phyloP scores from a whole-genome alignment of 2,329 filamentous ascomycete species.

The Exophiala spinifera region DNA sequence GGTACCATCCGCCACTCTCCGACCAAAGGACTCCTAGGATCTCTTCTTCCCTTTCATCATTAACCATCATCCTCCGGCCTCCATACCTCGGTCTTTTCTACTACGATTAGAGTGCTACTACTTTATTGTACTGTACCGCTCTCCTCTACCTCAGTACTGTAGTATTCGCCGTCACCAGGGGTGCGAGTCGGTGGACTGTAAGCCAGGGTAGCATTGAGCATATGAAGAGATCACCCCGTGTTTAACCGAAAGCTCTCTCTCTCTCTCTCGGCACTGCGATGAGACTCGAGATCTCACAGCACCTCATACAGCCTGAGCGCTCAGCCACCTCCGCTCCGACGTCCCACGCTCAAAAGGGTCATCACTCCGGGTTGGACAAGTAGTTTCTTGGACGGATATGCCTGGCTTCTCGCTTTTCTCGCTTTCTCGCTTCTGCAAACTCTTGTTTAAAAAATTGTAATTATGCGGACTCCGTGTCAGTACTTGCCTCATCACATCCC shows the following conservation, averaged over 20 bases:
- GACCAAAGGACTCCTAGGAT: too few species aligned
- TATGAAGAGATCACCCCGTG: background rate
- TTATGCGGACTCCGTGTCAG: too few species aligned
- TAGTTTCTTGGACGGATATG: too few species aligned
- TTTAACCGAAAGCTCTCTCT: background rate
- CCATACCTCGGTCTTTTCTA: background rate
- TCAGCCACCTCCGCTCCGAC: constrained; percentile 3
- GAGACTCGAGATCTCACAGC: background rate
- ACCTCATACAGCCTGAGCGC: background rate
- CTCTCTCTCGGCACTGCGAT: background rate
- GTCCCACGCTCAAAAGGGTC: constrained; percentile 8
- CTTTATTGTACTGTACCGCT: too few species aligned
- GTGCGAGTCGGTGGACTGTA: background rate
- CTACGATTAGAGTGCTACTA: too few species aligned
- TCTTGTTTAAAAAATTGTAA: too few species aligned
- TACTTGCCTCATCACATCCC: background rate
- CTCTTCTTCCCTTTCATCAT: too few species aligned
- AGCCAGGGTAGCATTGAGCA: background rate
- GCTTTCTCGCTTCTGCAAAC: background rate
- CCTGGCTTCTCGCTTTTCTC: too few species aligned
- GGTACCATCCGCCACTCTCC: too few species aligned
- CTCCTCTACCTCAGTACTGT: background rate
- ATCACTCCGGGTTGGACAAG: constrained; percentile 9
- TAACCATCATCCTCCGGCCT: too few species aligned
- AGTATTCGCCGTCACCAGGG: too few species aligned